Evolutionary conservation across 495 filamentous ascomycete genomes (phyloP), one percentile per base, ranked within the genome.

Genomic region (Penicillium mononematosum): DNA sequence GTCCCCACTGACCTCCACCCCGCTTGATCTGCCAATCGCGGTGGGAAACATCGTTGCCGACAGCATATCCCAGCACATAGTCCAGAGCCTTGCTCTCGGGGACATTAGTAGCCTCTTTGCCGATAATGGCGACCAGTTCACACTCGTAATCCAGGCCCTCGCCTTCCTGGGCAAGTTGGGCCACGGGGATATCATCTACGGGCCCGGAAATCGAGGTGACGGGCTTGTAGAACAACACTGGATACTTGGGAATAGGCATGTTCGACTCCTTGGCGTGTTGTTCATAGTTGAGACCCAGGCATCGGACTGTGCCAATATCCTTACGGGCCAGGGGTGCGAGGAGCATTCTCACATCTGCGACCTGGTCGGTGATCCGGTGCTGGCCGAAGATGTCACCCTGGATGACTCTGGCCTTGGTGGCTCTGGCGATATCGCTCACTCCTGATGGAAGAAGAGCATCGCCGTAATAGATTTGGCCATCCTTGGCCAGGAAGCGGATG

Each of bases 201-300:
- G 89, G 91, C 0, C 89, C 88, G 0, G 82, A 64, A 39, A 92
- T 79, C 1, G 89, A 80, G 4, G 91, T 92, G 24, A 80, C 63
- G 12, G 91, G 90, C 74, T 95, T 96, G 74, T 89, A 92, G 71
- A 94, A 95, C 29, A 96, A 70, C 22, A 93, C 78, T 1, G 91
- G 91, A 52, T 83, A 90, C 63, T 85, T 83, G 16, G 91, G 91
- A 43, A 90, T 78, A 1, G 88, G 83, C 70, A 92, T 81, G 34
- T 83, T 85, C 45, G 86, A 81, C 77, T 94, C 91, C 62, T 84
- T 85, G 3, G 91, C 91, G 62, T 94, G 91, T 51, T 87, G 75
- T 45, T 83, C 86, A 66, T 95, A 95, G 72, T 95, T 94, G 20
- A 94, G 75, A 16, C 91, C 90, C 29, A 96, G 65, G 60, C 89